These are phyloP conservation scores for Aspergillus intermedius DNA, from an alignment of 2,329 filamentous ascomycete genomes.

Conservation along the genomic window DNA sequence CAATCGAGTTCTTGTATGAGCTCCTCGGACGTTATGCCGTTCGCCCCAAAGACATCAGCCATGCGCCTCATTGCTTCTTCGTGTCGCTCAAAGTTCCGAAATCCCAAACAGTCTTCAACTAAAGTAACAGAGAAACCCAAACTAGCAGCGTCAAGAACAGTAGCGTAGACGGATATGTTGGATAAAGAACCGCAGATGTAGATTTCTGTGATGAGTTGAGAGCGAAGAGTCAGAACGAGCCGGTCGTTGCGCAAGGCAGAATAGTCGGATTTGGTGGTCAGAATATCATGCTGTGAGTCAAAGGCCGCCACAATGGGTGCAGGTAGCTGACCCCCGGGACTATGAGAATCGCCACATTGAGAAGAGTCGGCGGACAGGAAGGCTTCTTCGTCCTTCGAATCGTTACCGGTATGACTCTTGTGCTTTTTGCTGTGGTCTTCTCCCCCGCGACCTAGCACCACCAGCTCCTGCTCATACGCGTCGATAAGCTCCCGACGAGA, in stretches of 20 bases:
- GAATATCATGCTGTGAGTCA: conserved; percentile 45
- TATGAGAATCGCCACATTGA: conserved; percentile 35
- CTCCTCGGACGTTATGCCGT: conserved; percentile 54
- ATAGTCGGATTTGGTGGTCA: conserved; percentile 69
- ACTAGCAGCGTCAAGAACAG: conserved; percentile 79
- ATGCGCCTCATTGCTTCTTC: conserved; percentile 64
- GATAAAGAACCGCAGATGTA: conserved; percentile 82
- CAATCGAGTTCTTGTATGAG: conserved; percentile 48
- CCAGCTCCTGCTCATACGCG: conserved; percentile 42
- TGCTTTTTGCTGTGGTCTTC: conserved; percentile 11
- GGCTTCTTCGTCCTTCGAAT: conserved; percentile 34
- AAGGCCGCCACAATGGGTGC: conserved; percentile 46
- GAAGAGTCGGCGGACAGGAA: conserved; percentile 32
- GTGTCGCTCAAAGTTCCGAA: conserved; percentile 63
- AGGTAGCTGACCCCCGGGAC: conserved; percentile 45
- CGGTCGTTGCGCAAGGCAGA: conserved; percentile 75
- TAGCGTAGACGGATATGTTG: conserved; percentile 85
- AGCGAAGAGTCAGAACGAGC: conserved; percentile 69
- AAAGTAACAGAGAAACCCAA: conserved; percentile 84
- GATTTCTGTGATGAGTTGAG: conserved; percentile 80
- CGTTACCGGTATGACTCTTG: neutral
- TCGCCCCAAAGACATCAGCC: conserved; percentile 67
- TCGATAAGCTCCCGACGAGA: conserved; percentile 53
- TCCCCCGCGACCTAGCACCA: conserved; percentile 35
- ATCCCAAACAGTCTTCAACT: conserved; percentile 83